A percentile compares a stretch with the other conserved stretches of the same genome.
phyloP scores from a whole-genome alignment of 768 basidiomycete species.

The Neoboletus brunneissimus region DNA sequence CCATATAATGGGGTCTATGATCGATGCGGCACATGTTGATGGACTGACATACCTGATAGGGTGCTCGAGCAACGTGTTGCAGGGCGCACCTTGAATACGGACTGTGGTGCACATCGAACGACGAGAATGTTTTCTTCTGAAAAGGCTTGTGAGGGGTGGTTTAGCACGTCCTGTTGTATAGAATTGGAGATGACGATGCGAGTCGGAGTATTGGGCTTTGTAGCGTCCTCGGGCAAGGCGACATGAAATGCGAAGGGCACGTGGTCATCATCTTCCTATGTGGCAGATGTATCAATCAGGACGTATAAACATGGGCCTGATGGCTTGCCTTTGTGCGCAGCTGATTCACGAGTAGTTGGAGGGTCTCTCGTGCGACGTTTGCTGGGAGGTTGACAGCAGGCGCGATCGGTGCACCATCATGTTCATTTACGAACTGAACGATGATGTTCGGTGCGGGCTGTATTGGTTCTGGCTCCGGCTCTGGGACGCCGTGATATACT shows the following conservation, averaged over 20 bases:
- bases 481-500: conserved; percentile 69
- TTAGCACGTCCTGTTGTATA: conserved; percentile 76
- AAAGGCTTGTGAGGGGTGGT: conserved; percentile 66
- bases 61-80: conserved; percentile 94
- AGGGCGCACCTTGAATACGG: conserved; percentile 90
- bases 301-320: conserved; percentile 11
- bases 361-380: conserved; percentile 75
- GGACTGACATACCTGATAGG: conserved; percentile 59
- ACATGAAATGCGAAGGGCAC: conserved; percentile 93
- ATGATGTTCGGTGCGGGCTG: conserved; percentile 64
- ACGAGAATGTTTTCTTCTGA: conserved; percentile 86
- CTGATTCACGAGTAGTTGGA: conserved; percentile 89
- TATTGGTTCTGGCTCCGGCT: conserved; percentile 52
- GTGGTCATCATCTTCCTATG: conserved; percentile 68
- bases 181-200: conserved; percentile 83
- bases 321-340: conserved; percentile 65
- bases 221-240: conserved; percentile 56
- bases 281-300: conserved; percentile 6
- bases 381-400: conserved; percentile 89
- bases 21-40: conserved; percentile 4
- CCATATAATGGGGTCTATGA: conserved; percentile 3
- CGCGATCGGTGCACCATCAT: conserved; percentile 77
- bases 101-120: conserved; percentile 90
- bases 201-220: conserved; percentile 54
- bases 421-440: conserved; percentile 90